Conservation (phyloP, 2,329 filamentous ascomycete species). For the Diaporthe helianthi region DNA sequence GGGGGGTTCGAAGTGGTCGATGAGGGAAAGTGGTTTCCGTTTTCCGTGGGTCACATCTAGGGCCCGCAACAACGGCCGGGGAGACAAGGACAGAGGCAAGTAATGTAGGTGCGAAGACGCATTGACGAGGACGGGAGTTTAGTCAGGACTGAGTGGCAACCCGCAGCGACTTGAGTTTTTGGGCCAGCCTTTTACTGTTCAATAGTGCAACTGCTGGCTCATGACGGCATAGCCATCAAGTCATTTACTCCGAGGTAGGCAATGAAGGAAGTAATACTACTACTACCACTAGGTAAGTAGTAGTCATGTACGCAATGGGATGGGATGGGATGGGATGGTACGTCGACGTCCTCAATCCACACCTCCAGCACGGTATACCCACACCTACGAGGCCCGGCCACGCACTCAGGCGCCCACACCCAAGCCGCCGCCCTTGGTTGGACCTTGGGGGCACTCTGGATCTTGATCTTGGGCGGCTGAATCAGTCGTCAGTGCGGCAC, state of each 20-base stretch:
- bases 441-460: neutral
- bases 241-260: neutral
- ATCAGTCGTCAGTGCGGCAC: conserved; percentile 20
- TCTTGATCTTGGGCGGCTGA: conserved; percentile 12
- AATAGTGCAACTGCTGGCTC: conserved; percentile 13
- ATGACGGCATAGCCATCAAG: conserved; percentile 10
- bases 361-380: neutral
- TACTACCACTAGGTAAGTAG: neutral
- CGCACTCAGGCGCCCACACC: conserved; percentile 2
- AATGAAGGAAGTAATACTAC: neutral
- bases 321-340: neutral
- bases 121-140: conserved; percentile 29
- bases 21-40: conserved; percentile 21
- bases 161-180: neutral
- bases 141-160: conserved; percentile 24
- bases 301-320: neutral
- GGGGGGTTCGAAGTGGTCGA: conserved; percentile 8
- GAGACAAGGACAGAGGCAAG: neutral
- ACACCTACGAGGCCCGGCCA: neutral
- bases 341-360: conserved; percentile 5
- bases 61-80: conserved; percentile 2
- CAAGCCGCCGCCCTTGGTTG: conserved; percentile 11
- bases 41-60: conserved; percentile 5
- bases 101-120: conserved; percentile 2
- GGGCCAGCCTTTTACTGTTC: neutral